Conservation (phyloP, 2,329 filamentous ascomycete genomes). For the Fusarium heterosporum region DNA sequence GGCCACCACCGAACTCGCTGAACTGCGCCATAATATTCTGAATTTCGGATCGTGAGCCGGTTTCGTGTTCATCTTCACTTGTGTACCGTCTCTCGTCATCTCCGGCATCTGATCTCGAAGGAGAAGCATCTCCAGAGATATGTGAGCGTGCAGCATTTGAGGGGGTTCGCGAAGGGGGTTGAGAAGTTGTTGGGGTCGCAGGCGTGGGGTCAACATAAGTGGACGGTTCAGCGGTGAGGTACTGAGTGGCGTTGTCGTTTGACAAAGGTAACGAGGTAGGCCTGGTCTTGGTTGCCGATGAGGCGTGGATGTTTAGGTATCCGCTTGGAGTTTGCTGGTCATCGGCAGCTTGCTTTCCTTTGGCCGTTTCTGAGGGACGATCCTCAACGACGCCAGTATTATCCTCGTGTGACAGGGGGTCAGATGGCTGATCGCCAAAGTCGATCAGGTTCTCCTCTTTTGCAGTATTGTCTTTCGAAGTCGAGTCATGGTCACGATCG, state of each 20-base stretch:
- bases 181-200: constrained; percentile 65
- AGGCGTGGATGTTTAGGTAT: constrained; percentile 53
- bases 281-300: constrained; percentile 63
- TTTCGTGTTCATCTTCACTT: constrained; percentile 74
- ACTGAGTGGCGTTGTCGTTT: constrained; percentile 54
- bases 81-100: constrained; percentile 68
- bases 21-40: constrained; percentile 99
- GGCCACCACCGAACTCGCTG: constrained; percentile 77
- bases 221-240: constrained; percentile 61
- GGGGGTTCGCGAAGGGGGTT: constrained; percentile 69
- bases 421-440: constrained; percentile 30
- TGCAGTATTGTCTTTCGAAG: neutral
- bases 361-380: constrained; percentile 29
- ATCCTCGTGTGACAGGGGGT: constrained; percentile 13
- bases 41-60: constrained; percentile 84
- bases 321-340: constrained; percentile 26
- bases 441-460: constrained; percentile 40
- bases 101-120: constrained; percentile 64
- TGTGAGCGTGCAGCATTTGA: constrained; percentile 65
- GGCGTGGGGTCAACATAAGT: constrained; percentile 69
- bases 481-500: constrained; percentile 9
- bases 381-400: constrained; percentile 12
- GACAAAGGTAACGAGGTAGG: constrained; percentile 56
- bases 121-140: constrained; percentile 60
- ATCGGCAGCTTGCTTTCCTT: constrained; percentile 45